Evolutionary conservation across 2,329 filamentous ascomycete genomes (phyloP).

Genomic region (Cytospora mali): DNA sequence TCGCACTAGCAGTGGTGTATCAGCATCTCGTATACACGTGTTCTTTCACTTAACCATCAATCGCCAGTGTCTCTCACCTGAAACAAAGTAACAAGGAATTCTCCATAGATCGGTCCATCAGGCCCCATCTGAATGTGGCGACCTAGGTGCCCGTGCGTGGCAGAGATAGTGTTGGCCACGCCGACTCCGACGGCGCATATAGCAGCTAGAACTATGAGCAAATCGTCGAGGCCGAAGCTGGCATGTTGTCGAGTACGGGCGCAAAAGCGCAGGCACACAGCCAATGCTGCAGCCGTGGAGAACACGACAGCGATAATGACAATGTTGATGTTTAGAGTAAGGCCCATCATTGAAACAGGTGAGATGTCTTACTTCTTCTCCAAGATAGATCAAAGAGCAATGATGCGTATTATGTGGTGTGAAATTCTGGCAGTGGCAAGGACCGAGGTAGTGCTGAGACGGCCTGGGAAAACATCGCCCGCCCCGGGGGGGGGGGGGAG

Average conservation of each 20-base stretch:
- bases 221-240: background rate
- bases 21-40: background rate
- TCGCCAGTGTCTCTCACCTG: background rate
- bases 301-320: background rate
- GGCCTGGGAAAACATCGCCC: background rate
- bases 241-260: background rate
- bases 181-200: background rate
- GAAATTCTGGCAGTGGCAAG: background rate
- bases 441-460: background rate
- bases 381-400: background rate
- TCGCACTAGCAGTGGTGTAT: background rate
- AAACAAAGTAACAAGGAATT: background rate
- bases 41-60: background rate
- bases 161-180: constrained; percentile 1
- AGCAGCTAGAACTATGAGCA: background rate
- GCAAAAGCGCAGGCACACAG: background rate
- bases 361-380: background rate
- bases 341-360: background rate
- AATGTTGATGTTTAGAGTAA: background rate
- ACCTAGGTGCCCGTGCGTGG: background rate
- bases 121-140: background rate
- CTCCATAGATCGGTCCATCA: background rate
- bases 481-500: no score
- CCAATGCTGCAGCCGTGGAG: background rate
- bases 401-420: background rate